Evolutionary conservation across 2,329 filamentous ascomycete genomes (phyloP), one percentile per base, ranked within the genome.

Genomic region (Graphilbum fragrans): DNA sequence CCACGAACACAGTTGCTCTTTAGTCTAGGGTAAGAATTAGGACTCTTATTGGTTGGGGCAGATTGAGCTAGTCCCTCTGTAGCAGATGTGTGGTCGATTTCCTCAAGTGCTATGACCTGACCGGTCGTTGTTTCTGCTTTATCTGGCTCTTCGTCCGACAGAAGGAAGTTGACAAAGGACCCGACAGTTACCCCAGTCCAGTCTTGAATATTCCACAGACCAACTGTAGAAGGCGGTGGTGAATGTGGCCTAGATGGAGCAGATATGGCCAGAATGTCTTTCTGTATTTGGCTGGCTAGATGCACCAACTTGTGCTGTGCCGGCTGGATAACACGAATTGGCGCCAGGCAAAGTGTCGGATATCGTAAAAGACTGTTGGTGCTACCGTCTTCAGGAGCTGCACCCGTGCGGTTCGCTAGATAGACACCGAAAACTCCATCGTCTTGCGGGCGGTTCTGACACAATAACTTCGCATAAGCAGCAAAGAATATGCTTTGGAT

Each of bases 131-230:
- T 9, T 12, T 39, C 27, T 14, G 16, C 29, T 4, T 21, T 11
- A 5, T 19, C 20, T 3, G 12, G 22, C 14, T 27, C 29, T 3
- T 18, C 25, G 1, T 42, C 40, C 4, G 71, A 5, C 77, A 57
- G 39, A 67, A 94, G 58, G 49, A 94, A 92, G 56, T 95, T 95
- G 51, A 94, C 77, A 60, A 85, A 90, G 0, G 72, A 77, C 50
- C 83, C 72, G 1, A 94, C 58, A 41, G 59, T 65, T 2, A 86
- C 60, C 0, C 81, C 82, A 0, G 84, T 90, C 86, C 86, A 94
- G 16, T 68, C 58, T 18, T 67, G 59, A 31, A 94, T 79, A 55
- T 94, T 80, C 62, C 74, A 75, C 2, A 94, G 61, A 1, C 76
- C 76, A 0, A 76, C 77, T 2, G 63, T 63, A 0, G 72, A 69